A percentile compares a stretch with the other conserved stretches of the same genome.
phyloP scores from a whole-genome alignment of 1,284 basidiomycete genomes.

The Dichomitus squalens region DNA sequence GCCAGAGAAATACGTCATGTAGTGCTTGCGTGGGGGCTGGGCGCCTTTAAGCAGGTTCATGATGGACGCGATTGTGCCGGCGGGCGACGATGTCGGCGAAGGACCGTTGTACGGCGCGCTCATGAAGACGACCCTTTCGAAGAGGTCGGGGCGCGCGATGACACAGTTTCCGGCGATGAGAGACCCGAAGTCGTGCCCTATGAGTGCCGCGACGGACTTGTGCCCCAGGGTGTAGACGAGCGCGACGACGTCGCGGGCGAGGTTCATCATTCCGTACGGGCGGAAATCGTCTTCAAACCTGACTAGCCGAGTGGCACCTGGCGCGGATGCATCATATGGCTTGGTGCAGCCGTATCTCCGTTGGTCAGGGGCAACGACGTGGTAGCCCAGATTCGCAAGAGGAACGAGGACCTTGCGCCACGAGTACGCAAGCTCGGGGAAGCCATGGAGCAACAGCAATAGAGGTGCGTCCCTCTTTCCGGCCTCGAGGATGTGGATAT shows the following conservation, averaged over 20 bases:
- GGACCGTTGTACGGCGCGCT: constrained; percentile 55
- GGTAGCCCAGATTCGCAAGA: constrained; percentile 42
- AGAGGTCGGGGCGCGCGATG: constrained; percentile 57
- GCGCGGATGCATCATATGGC: constrained; percentile 12
- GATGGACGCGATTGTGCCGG: not conserved
- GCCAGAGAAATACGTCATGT: constrained; percentile 52
- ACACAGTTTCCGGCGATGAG: constrained; percentile 52
- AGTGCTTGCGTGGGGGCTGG: constrained; percentile 59
- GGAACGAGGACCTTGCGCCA: constrained; percentile 61
- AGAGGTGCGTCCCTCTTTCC: constrained; percentile 42
- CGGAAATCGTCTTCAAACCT: constrained; percentile 50
- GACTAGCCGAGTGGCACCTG: constrained; percentile 31
- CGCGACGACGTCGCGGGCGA: constrained; percentile 52
- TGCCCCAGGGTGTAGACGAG: constrained; percentile 56
- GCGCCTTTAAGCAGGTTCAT: not conserved
- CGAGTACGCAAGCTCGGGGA: constrained; percentile 66
- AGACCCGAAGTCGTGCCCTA: constrained; percentile 67
- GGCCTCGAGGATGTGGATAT: constrained; percentile 56
- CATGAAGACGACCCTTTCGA: constrained; percentile 58
- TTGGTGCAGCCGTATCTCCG: constrained; percentile 38
- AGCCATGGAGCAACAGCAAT: constrained; percentile 64
- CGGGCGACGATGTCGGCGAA: constrained; percentile 20
- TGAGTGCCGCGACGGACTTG: constrained; percentile 44
- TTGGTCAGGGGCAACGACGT: constrained; percentile 39
- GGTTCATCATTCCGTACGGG: constrained; percentile 52